phyloP scores from a whole-genome alignment of 345 rosid genomes.

The Citropsis articulata region DNA sequence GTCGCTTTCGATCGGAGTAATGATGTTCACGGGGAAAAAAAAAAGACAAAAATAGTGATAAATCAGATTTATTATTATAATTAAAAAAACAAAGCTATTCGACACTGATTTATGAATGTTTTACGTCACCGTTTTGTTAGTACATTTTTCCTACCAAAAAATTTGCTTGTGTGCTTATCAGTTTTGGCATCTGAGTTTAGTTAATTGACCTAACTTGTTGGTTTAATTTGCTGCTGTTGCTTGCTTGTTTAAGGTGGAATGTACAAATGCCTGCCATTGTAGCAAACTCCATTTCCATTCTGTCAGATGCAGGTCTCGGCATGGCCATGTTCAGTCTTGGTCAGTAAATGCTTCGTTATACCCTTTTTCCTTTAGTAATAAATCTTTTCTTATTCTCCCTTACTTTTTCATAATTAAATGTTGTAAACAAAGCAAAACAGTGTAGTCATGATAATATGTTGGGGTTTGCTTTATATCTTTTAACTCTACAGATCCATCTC shows the following conservation, averaged over 20 bases:
- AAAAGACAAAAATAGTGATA: too few relatives aligned
- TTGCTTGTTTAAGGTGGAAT: conserved; percentile 66
- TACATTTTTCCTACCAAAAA: too few relatives aligned
- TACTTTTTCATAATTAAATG: conserved; percentile 36
- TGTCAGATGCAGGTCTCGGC: conserved; percentile 99
- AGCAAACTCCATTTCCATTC: conserved; percentile 94
- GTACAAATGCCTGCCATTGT: conserved; percentile 90
- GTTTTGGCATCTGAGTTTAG: conserved; percentile 11
- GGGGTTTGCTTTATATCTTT: conserved; percentile 1
- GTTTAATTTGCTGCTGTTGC: neutral
- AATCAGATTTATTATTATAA: too few relatives aligned
- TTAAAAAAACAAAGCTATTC: too few relatives aligned
- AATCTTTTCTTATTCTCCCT: conserved; percentile 17
- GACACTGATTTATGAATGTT: too few relatives aligned
- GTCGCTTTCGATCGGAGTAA: neutral
- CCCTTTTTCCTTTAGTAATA: neutral
- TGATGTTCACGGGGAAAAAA: too few relatives aligned
- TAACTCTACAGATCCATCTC: neutral
- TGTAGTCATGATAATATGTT: conserved; percentile 29
- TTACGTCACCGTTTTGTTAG: too few relatives aligned
- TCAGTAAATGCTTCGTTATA: conserved; percentile 42
- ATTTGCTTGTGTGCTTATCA: neutral
- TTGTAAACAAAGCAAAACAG: conserved; percentile 28
- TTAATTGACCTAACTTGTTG: neutral
- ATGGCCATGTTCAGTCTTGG: conserved; percentile 99